Conservation (phyloP, 2,329 filamentous ascomycete genomes). For the Aspergillus udagawae region DNA sequence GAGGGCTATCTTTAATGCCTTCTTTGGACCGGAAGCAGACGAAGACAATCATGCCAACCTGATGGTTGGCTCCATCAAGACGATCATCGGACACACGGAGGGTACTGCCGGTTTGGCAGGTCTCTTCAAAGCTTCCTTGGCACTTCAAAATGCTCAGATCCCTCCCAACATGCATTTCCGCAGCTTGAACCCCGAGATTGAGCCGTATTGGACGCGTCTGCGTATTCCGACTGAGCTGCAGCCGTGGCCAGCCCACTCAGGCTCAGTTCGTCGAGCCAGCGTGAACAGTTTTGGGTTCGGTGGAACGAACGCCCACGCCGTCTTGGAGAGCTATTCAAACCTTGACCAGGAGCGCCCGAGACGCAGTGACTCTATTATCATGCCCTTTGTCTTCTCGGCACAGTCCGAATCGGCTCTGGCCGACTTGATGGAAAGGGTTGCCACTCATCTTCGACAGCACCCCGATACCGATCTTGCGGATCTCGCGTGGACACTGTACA, state of each 20-base stretch:
- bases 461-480: too few species aligned
- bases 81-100: conserved; percentile 12
- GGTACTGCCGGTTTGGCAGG: conserved; percentile 21
- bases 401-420: too few species aligned
- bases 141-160: conserved; percentile 20
- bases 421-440: too few species aligned
- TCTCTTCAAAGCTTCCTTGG: conserved; percentile 19
- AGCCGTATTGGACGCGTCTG: background rate
- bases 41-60: conserved; percentile 14
- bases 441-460: too few species aligned
- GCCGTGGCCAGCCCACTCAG: background rate
- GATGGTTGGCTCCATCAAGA: conserved; percentile 17
- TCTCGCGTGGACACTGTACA: too few species aligned
- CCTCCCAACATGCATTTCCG: conserved; percentile 24
- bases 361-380: too few species aligned
- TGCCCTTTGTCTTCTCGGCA: too few species aligned
- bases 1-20: background rate
- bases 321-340: background rate
- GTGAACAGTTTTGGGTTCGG: background rate
- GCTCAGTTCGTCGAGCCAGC: background rate
- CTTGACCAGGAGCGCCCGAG: too few species aligned
- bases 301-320: background rate
- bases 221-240: background rate
- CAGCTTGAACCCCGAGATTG: conserved; percentile 13
- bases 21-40: background rate